Base-by-base conservation (phyloP, 208 protist genomes). In the Endotrypanum monterogeii region DNA sequence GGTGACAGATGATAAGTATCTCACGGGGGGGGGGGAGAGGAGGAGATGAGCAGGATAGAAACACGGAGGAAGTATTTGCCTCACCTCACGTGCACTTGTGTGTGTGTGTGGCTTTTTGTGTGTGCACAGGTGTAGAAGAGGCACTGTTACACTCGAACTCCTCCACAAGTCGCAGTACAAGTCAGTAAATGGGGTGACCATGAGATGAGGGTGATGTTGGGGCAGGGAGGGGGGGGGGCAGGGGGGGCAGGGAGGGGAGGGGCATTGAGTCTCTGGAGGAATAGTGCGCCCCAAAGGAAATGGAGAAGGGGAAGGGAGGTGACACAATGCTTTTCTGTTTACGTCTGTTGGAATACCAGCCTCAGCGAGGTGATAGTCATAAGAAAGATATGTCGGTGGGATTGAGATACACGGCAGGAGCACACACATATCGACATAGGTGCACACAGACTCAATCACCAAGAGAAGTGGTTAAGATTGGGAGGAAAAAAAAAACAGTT, bases 221-320 rank as follows among this genome's bases (percentile, higher is more conserved):
- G 41, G 41, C 3, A 3, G 9, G 48, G 50, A 60, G 46, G 54
- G 46, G 39, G 46, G 39, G 44, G 4, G 62, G 8, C n/a, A 12
- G 25, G 39, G 46, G 39, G 44, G 4, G 62, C 20, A 46, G 25
- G 25, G 63, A 16, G 37, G n/a, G 39, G 54, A 20, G 52, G 56
- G 25, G 44, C 30, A n/a, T n/a, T n/a, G 44, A 16, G 5, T 39
- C 62, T 54, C 32, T n/a, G 57, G 12, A 75, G 25, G 35, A 63
- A 41, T 30, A 12, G 20, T n/a, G 56, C 46, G 9, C 72, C 63
- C 20, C 16, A n/a, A 76, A 25, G 32, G 9, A 16, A 37, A 23
- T 23, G 20, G 37, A 14, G 14, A 28, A 25, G 32, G 54, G 54
- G 54, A 74, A 44, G 20, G 48, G 73, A 35, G 73, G 55, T 68